phyloP scores from a whole-genome alignment of 2,329 filamentous ascomycete genomes.

The Fonsecaea multimorphosa region DNA sequence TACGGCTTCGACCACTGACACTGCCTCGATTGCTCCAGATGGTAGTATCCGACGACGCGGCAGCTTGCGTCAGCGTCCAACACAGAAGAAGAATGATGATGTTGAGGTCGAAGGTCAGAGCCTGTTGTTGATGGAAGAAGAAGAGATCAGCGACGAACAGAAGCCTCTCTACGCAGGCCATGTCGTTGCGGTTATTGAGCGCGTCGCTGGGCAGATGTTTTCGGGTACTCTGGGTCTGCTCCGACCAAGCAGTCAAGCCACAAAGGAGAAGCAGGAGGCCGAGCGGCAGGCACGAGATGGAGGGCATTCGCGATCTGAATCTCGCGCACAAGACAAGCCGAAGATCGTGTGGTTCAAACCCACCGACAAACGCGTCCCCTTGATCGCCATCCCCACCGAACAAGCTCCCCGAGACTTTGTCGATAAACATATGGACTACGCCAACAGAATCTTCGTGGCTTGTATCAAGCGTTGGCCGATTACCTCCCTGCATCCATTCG shows the following conservation, averaged over 20 bases:
- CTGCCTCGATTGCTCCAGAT: slow-evolving; percentile 68
- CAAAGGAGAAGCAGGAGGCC: slow-evolving; percentile 98
- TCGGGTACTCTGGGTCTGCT: slow-evolving; percentile 93
- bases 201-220: slow-evolving; percentile 98
- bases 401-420: slow-evolving; percentile 98
- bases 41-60: slow-evolving; percentile 90
- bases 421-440: slow-evolving; percentile 97
- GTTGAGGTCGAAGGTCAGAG: slow-evolving; percentile 98
- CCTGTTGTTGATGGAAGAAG: slow-evolving; percentile 93
- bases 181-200: slow-evolving; percentile 95
- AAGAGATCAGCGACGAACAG: slow-evolving; percentile 97
- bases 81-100: slow-evolving; percentile 99
- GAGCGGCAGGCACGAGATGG: slow-evolving; percentile 92
- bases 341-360: slow-evolving; percentile 99
- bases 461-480: slow-evolving; percentile 99
- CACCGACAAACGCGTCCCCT: slow-evolving; percentile 95
- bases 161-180: slow-evolving; percentile 97
- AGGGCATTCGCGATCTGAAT: slow-evolving; percentile 71
- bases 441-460: slow-evolving; percentile 96
- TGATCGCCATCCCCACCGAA: slow-evolving; percentile 98
- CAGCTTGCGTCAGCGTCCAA: slow-evolving; percentile 93
- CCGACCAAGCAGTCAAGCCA: slow-evolving; percentile 95
- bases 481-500: slow-evolving; percentile 98
- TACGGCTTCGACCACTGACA: slow-evolving; percentile 66
- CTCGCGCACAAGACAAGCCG: slow-evolving; percentile 91